phyloP scores from a whole-genome alignment of 148 eudicot genomes.

The Amaranthus palmeri region DNA sequence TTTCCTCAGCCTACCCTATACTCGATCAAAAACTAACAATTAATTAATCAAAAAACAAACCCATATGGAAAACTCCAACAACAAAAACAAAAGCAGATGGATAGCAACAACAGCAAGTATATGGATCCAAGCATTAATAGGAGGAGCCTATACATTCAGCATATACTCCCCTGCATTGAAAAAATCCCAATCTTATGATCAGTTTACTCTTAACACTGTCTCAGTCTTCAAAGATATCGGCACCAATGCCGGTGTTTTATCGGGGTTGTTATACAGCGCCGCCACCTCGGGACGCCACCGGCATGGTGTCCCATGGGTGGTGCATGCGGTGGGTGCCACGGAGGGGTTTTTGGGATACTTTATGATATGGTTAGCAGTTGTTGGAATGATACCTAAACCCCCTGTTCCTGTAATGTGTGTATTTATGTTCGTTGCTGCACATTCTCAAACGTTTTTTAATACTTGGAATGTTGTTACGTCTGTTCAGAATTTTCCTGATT shows the following conservation, averaged over 20 bases:
- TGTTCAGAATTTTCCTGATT: slow-evolving; percentile 63
- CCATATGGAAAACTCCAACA: background rate
- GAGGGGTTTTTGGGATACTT: slow-evolving; percentile 82
- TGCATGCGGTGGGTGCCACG: slow-evolving; percentile 50
- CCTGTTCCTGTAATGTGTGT: slow-evolving; percentile 55
- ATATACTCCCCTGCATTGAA: slow-evolving; percentile 75
- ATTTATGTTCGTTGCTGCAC: slow-evolving; percentile 73
- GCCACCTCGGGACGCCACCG: slow-evolving; percentile 10
- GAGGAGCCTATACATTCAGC: slow-evolving; percentile 77
- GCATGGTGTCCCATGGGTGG: slow-evolving; percentile 52
- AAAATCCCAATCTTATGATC: slow-evolving; percentile 62
- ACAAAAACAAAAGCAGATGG: slow-evolving; percentile 45
- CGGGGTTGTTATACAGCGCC: slow-evolving; percentile 75
- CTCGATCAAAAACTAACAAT: too few species aligned
- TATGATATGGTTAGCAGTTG: slow-evolving; percentile 68
- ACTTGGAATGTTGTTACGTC: slow-evolving; percentile 85
- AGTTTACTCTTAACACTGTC: slow-evolving; percentile 76
- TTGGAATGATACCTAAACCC: slow-evolving; percentile 44
- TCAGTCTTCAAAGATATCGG: slow-evolving; percentile 96
- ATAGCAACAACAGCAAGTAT: slow-evolving; percentile 61
- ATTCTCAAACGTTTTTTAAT: slow-evolving; percentile 87
- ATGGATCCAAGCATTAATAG: slow-evolving; percentile 76
- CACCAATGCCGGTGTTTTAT: slow-evolving; percentile 76
- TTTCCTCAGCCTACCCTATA: too few species aligned
- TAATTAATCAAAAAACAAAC: background rate